These are phyloP conservation scores for Cyberlindnera maclurae DNA, from an alignment of 805 yeast species.

Conservation along the genomic window DNA sequence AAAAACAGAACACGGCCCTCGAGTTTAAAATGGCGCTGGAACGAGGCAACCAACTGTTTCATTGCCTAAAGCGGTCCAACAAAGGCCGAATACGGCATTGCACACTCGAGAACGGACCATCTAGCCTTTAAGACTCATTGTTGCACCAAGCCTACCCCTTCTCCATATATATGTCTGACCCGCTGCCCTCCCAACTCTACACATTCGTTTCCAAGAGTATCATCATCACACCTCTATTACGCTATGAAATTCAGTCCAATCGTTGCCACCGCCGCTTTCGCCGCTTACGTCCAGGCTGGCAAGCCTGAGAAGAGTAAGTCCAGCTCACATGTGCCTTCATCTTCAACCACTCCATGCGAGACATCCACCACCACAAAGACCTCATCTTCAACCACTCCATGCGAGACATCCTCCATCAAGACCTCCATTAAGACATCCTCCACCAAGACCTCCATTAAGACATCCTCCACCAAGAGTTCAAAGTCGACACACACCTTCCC, in stretches of 20 bases:
- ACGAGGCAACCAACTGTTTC: no score
- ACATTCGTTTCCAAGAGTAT: no score
- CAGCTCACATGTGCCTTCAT: background rate
- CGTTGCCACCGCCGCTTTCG: slow-evolving; percentile 1
- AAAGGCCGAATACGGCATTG: no score
- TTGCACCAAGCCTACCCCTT: no score
- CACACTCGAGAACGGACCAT: no score
- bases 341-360: background rate
- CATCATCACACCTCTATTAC: no score
- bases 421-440: background rate
- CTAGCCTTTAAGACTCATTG: no score
- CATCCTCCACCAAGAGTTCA: background rate
- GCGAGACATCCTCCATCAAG: background rate
- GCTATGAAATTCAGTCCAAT: slow-evolving; percentile 1
- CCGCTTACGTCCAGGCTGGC: slow-evolving; percentile 1
- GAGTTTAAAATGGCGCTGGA: no score
- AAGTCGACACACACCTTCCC: background rate
- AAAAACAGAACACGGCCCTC: no score
- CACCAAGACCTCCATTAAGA: background rate
- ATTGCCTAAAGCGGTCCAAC: no score
- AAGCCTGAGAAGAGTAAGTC: slow-evolving; percentile 1
- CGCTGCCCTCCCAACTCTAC: no score
- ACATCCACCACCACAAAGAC: background rate
- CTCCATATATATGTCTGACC: no score
- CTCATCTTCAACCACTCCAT: background rate